Evolutionary conservation across 2,329 filamentous ascomycete species (phyloP).

Genomic region (Metarhizium humberi): DNA sequence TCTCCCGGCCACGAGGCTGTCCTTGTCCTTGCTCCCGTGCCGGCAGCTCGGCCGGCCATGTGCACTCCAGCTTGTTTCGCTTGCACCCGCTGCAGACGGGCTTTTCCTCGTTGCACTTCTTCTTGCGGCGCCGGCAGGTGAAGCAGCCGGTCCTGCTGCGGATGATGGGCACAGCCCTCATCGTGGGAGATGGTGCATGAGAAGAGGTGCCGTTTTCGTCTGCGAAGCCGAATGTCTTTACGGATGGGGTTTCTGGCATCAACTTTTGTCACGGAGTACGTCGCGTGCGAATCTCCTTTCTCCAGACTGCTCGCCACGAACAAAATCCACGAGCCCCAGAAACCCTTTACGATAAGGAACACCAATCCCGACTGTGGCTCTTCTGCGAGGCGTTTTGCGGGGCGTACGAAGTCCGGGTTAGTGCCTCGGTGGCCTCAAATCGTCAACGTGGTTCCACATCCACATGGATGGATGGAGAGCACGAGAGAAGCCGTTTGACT

Average conservation of each 20-base stretch:
- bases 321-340: no score
- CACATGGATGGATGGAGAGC: neutral
- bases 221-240: no score
- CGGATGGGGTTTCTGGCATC: no score
- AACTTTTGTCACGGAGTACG: no score
- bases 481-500: neutral
- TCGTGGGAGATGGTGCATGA: slow-evolving; percentile 1
- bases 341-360: no score
- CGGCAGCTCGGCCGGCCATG: slow-evolving; percentile 28
- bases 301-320: no score
- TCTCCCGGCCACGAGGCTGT: neutral
- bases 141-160: slow-evolving; percentile 33
- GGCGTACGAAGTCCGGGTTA: neutral
- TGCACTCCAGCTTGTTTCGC: slow-evolving; percentile 42
- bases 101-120: slow-evolving; percentile 44
- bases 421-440: neutral
- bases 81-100: slow-evolving; percentile 44
- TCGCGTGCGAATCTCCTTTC: no score
- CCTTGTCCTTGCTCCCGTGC: neutral
- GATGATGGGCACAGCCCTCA: slow-evolving; percentile 25
- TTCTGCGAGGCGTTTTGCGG: neutral
- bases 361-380: no score
- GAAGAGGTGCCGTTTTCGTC: no score
- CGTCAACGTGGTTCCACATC: neutral
- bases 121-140: slow-evolving; percentile 42